A percentile compares a stretch with the other conserved stretches of the same genome.
Conservation (phyloP, 2,329 filamentous ascomycete genomes). For the Periglandula ipomoeae region DNA sequence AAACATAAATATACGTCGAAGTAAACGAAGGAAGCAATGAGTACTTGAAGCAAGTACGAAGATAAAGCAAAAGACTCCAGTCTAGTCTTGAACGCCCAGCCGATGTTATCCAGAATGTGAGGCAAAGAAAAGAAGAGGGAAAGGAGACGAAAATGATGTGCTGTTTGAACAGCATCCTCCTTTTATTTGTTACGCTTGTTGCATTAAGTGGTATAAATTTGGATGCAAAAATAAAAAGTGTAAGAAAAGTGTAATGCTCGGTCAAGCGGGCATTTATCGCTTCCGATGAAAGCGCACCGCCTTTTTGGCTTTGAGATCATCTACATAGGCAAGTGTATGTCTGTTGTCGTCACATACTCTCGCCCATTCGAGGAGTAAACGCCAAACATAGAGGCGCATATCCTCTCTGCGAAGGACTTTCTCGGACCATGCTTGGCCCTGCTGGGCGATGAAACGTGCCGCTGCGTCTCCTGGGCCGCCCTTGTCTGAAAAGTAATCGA, state of each 20-base stretch:
- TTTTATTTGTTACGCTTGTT: not conserved
- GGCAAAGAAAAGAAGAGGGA: not conserved
- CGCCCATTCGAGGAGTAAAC: conserved; percentile 50
- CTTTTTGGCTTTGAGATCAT: conserved; percentile 22
- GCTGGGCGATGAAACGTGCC: conserved; percentile 50
- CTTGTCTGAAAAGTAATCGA: conserved; percentile 56
- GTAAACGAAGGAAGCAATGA: not conserved
- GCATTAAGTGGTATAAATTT: not conserved
- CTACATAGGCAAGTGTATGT: conserved; percentile 33
- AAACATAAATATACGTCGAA: not conserved
- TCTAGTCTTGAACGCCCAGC: not conserved
- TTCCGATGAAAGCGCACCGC: not conserved
- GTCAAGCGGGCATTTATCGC: not conserved
- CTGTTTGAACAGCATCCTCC: not conserved
- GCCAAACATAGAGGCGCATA: conserved; percentile 57
- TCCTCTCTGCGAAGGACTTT: conserved; percentile 54
- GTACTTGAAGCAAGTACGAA: not conserved
- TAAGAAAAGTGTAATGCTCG: not conserved
- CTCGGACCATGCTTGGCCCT: conserved; percentile 52
- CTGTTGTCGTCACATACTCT: conserved; percentile 38
- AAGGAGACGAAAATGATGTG: not conserved
- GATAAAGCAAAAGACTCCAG: not conserved
- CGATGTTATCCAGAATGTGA: not conserved
- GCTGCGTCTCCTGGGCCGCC: conserved; percentile 36
- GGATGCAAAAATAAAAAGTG: not conserved